A percentile compares a stretch with the other conserved stretches of the same genome.
These are phyloP conservation scores for Teratosphaeria pseudoeucalypti DNA, from an alignment of 2,329 filamentous ascomycete genomes.

Conservation along the genomic window DNA sequence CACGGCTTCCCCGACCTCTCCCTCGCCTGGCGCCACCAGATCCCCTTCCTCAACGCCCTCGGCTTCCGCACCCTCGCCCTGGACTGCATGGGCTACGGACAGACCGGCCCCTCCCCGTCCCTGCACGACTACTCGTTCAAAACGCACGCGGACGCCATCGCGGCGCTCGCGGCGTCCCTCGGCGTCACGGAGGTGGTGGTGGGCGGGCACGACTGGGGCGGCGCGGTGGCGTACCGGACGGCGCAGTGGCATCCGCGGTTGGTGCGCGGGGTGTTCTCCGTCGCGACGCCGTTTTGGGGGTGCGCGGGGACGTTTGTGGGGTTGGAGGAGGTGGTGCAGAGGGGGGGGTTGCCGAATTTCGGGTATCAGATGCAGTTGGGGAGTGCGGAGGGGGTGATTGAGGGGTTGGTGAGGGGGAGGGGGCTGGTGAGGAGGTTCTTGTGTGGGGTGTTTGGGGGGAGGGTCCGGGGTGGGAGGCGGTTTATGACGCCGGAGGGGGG, in stretches of 20 bases:
- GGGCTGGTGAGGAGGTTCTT: conserved; percentile 59
- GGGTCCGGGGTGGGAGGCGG: conserved; percentile 43
- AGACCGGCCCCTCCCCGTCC: conserved; percentile 38
- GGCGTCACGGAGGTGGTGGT: conserved; percentile 56
- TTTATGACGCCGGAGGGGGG: conserved; percentile 54
- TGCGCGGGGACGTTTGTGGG: conserved; percentile 45
- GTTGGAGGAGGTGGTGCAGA: conserved; percentile 48
- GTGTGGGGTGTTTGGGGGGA: conserved; percentile 59
- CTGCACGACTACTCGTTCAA: conserved; percentile 59
- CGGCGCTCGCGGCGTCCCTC: conserved; percentile 54
- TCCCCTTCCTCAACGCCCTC: conserved; percentile 61
- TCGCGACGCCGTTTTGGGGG: conserved; percentile 65
- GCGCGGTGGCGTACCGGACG: conserved; percentile 62
- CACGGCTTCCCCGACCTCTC: conserved; percentile 78
- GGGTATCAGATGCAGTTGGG: conserved; percentile 75
- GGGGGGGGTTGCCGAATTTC: conserved; percentile 55
- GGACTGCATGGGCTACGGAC: conserved; percentile 79
- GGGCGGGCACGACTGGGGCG: conserved; percentile 90
- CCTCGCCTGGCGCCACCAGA: conserved; percentile 82
- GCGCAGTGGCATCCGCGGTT: conserved; percentile 64
- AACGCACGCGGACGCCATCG: conserved; percentile 63
- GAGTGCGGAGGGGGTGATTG: conserved; percentile 32
- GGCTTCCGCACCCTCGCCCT: conserved; percentile 72
- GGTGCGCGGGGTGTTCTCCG: conserved; percentile 62
- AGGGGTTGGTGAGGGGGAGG: conserved; percentile 42